Base-by-base conservation (phyloP, 768 basidiomycete species). In the Kwoniella botswanensis region DNA sequence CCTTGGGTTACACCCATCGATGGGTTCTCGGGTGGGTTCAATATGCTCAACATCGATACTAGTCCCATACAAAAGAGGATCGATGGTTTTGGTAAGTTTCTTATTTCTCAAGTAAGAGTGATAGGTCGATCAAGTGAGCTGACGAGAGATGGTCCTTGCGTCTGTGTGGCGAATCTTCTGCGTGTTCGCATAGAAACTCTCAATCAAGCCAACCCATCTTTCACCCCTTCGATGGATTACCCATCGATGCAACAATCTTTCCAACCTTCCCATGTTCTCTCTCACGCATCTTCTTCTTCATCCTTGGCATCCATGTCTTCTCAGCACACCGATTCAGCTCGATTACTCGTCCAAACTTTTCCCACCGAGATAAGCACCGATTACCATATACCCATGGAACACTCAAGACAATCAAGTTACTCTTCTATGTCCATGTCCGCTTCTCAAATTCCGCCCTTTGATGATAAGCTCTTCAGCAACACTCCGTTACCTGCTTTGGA, bases 231-330 rank as follows among this genome's bases (percentile, higher is more conserved):
- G 21, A 44, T 56, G 41, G 64, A 65, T 3, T 65, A 65, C 26
- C 2, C 59, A 43, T 42, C 64, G 17, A 21, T 63, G 44, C 46
- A 54, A n/a, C 41, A 50, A 7, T 57, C 50, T 15, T 53, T 41
- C 10, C 22, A 26, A 12, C 44, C 21, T 18, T 57, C 64, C 11
- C 68, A 73, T 21, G 46, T 56, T n/a, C 68, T 74, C 41, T 70
- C 65, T 10, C 72, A 74, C 44, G 61, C 72, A 3, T 71, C 72
- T 1, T 74, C 72, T 9, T 57, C 18, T n/a, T 74, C 72, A 1
- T 74, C 72, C 10, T 46, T 74, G 43, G 54, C 67, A 15, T 77
- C 76, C 3, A 35, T 75, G 26, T 21, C 65, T 7, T 74, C 76
- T 7, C 67, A 60, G 2, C 65, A 65, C 18, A 24, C 24, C 24